phyloP scores from a whole-genome alignment of 495 filamentous ascomycete species.

The Lindgomyces ingoldianus region DNA sequence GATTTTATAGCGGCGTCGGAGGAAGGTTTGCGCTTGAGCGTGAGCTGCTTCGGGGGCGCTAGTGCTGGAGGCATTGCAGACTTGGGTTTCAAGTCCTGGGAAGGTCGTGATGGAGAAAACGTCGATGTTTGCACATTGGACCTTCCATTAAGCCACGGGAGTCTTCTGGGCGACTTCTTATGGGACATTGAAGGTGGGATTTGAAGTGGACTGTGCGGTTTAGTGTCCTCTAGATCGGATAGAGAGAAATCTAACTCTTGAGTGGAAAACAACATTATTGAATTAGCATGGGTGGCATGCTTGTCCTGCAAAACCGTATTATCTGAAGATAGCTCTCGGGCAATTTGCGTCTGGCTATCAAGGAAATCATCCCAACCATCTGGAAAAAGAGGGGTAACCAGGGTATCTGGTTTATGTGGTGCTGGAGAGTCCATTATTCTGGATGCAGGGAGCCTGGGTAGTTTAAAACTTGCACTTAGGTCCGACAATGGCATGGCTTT shows the following conservation, averaged over 20 bases:
- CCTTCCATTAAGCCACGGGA: neutral
- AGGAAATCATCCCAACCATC: constrained; percentile 42
- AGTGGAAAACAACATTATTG: neutral
- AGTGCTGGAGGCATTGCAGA: no score
- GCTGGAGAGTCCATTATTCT: constrained; percentile 1
- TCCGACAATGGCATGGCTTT: neutral
- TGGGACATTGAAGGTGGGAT: neutral
- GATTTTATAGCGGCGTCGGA: neutral
- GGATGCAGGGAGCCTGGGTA: constrained; percentile 12
- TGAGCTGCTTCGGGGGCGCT: neutral
- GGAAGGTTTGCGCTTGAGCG: neutral
- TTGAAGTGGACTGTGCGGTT: neutral
- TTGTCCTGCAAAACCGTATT: neutral
- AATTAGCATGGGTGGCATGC: neutral
- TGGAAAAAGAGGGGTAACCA: neutral
- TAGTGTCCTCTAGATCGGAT: constrained; percentile 34
- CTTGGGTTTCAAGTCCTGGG: neutral
- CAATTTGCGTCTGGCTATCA: constrained; percentile 44
- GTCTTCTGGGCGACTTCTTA: neutral
- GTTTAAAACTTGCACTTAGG: constrained; percentile 10
- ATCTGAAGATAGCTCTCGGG: constrained; percentile 37
- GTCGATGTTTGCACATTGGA: neutral
- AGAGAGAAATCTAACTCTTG: constrained; percentile 32
- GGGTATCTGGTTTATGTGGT: neutral
- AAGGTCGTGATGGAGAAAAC: neutral